Evolutionary conservation across 2,329 filamentous ascomycete species (phyloP).

Genomic region (Peltaster fructicola): DNA sequence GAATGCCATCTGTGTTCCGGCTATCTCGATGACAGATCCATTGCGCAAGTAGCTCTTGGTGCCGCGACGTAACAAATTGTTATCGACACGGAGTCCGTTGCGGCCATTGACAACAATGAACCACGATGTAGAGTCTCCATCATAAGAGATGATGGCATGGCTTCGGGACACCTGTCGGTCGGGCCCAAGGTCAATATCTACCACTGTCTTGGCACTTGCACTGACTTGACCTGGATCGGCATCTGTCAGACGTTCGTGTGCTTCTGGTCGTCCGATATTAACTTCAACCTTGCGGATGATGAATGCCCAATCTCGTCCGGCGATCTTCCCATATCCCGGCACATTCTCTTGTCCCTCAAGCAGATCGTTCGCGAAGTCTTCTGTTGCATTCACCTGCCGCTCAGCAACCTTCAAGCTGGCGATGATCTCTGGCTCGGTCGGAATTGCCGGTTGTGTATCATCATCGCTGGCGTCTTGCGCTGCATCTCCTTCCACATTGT

Average conservation of each 20-base stretch:
- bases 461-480: conserved; percentile 21
- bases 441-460: conserved; percentile 19
- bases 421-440: conserved; percentile 26
- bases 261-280: conserved; percentile 51
- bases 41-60: conserved; percentile 52
- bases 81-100: conserved; percentile 78
- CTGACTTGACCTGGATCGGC: conserved; percentile 10
- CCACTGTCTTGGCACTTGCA: conserved; percentile 23
- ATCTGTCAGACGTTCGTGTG: conserved; percentile 14
- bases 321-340: conserved; percentile 62
- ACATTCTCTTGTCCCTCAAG: conserved; percentile 29
- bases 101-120: conserved; percentile 74
- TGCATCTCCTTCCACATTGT: conserved; percentile 22
- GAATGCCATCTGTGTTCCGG: conserved; percentile 95
- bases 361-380: conserved; percentile 38
- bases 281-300: conserved; percentile 61
- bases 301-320: conserved; percentile 68
- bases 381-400: conserved; percentile 36
- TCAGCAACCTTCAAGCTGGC: conserved; percentile 25
- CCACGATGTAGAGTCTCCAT: conserved; percentile 43
- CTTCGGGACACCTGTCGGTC: conserved; percentile 32
- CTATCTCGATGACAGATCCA: conserved; percentile 81
- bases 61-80: conserved; percentile 49
- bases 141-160: conserved; percentile 32
- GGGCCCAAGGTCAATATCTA: conserved; percentile 68